These are phyloP conservation scores for Solanum habrochaites DNA, from an alignment of 257 asterid genomes.

Conservation along the genomic window DNA sequence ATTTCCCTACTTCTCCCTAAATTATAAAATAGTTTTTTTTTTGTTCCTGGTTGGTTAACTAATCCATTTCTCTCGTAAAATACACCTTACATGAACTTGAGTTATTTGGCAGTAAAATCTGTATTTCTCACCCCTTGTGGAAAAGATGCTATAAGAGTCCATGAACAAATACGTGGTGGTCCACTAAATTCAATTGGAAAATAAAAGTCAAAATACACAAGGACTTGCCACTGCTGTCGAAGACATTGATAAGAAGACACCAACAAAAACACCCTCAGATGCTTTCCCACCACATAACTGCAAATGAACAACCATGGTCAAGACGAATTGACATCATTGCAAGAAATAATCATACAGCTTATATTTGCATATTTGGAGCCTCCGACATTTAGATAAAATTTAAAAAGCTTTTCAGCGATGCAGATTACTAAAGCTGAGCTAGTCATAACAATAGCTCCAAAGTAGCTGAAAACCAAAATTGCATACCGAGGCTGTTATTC, in stretches of 20 bases:
- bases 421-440: neutral
- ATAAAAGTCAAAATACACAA: slow-evolving; percentile 8
- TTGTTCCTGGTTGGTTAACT: neutral
- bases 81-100: neutral
- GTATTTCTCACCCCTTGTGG: neutral
- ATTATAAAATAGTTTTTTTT: neutral
- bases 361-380: neutral
- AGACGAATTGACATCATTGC: neutral
- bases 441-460: neutral
- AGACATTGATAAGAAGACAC: slow-evolving; percentile 85
- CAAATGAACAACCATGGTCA: slow-evolving; percentile 2
- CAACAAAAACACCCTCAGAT: slow-evolving; percentile 90
- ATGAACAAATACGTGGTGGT: neutral
- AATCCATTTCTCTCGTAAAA: neutral
- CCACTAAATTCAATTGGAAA: neutral
- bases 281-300: slow-evolving; percentile 80
- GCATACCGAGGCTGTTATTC: slow-evolving; percentile 63
- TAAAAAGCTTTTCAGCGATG: neutral
- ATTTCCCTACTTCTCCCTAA: neutral
- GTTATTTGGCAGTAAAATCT: neutral
- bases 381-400: neutral
- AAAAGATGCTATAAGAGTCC: neutral
- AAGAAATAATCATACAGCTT: neutral
- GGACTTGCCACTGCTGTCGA: slow-evolving; percentile 78
- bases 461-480: slow-evolving; percentile 4